These are phyloP conservation scores for Xylaria cubensis DNA, from an alignment of 495 filamentous ascomycete species.

Conservation along the genomic window DNA sequence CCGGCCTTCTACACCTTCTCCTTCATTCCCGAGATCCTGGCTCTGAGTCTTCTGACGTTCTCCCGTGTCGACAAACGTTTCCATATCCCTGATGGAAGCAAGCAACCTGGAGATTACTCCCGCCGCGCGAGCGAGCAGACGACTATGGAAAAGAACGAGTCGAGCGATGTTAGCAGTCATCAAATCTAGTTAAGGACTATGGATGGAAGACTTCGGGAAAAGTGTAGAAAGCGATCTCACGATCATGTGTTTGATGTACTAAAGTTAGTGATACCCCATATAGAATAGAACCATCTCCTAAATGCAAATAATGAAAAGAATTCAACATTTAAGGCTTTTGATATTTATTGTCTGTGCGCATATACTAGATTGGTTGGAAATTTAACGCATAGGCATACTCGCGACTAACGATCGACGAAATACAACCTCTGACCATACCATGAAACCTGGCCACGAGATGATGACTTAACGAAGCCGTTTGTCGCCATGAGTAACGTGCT, in stretches of 20 bases:
- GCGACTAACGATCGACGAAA: neutral
- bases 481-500: neutral
- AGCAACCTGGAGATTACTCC: slow-evolving; percentile 49
- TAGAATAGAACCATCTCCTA: neutral
- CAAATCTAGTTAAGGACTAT: neutral
- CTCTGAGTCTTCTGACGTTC: slow-evolving; percentile 67
- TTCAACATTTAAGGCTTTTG: neutral
- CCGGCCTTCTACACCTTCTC: slow-evolving; percentile 81
- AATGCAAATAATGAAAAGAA: neutral
- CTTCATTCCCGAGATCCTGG: slow-evolving; percentile 72
- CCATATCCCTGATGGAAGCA: slow-evolving; percentile 63
- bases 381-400: neutral
- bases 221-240: neutral
- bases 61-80: slow-evolving; percentile 78
- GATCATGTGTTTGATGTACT: slow-evolving; percentile 5
- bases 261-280: neutral
- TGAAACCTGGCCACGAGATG: neutral
- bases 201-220: neutral
- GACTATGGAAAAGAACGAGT: slow-evolving; percentile 17
- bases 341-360: neutral
- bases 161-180: neutral
- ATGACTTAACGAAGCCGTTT: neutral
- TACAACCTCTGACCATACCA: neutral
- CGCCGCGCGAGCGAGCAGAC: neutral
- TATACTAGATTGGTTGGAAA: neutral